phyloP scores from a whole-genome alignment of 1,139 yeast genomes.

The Suhomyces terraborum region DNA sequence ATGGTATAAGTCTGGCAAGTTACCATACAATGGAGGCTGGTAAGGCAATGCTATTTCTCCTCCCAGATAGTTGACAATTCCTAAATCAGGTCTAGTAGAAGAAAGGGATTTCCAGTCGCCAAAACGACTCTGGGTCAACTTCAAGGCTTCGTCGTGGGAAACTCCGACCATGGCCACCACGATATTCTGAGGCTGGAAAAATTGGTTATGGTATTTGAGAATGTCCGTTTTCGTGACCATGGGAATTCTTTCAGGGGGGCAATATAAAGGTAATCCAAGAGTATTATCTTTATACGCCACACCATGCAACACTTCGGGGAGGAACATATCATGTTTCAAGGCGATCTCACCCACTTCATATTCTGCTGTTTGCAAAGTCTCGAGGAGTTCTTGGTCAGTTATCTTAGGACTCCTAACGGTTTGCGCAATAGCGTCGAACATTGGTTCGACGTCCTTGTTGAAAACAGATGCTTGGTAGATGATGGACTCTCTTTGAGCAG shows the following conservation, averaged over 20 bases:
- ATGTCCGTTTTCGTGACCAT: constrained; percentile 56
- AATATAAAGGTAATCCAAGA: constrained; percentile 81
- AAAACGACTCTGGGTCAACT: constrained; percentile 60
- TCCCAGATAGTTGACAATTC: constrained; percentile 69
- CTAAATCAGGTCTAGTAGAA: constrained; percentile 36
- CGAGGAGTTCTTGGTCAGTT: constrained; percentile 68
- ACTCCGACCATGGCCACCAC: constrained; percentile 92
- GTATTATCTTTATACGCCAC: constrained; percentile 76
- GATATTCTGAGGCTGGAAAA: constrained; percentile 78
- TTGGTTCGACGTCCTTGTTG: constrained; percentile 78
- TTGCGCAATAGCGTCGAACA: constrained; percentile 80
- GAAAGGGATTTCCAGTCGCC: constrained; percentile 56
- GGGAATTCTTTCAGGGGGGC: constrained; percentile 71
- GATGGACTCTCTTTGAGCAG: constrained; percentile 88
- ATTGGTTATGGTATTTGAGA: constrained; percentile 60
- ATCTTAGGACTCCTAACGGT: constrained; percentile 73
- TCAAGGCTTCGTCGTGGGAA: constrained; percentile 67
- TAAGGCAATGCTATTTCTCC: constrained; percentile 75
- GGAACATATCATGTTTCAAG: constrained; percentile 79
- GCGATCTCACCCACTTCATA: constrained; percentile 84
- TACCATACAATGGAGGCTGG: constrained; percentile 66
- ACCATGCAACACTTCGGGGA: constrained; percentile 86
- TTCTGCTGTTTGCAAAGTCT: constrained; percentile 71
- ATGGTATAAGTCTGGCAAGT: constrained; percentile 80
- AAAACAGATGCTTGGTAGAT: constrained; percentile 95